Evolutionary conservation across 495 filamentous ascomycete genomes (phyloP), one percentile per base, ranked within the genome.

Genomic region (Sordaria brevicollis): DNA sequence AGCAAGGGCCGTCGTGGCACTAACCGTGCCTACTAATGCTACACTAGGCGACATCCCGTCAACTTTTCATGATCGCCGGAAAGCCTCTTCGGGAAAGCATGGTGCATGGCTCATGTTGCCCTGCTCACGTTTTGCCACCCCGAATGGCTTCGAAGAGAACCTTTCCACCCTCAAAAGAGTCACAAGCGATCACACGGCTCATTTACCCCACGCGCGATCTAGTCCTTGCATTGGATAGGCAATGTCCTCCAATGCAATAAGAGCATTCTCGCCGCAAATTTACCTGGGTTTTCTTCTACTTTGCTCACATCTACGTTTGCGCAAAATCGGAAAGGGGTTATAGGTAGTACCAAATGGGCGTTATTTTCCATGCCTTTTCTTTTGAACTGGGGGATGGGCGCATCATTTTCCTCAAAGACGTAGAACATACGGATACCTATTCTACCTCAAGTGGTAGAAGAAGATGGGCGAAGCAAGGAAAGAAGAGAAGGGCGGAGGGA

Each of bases 1-100:
- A 86, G 83, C 77, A 85, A 85, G 72, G 78, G 75, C 66, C 81
- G 82, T 34, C 81, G 85, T 71, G 78, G 80, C 36, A 71, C 74
- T 72, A 71, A 75, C 43, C 80, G 80, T 21, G 73, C 69, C 41
- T 69, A 57, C 39, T 78, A 69, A 77, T 65, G 71, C 73, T 74
- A 73, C 62, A 72, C 37, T 65, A 72, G 21, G 29, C 49, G 49
- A 57, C 21, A 35, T 31, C 19, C 19, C 19, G 57, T 66, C 54
- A 34, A 15, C 21, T 19, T 65, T 69, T 35, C 31, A 65, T n/a
- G 31, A 35, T 69, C 29, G 49, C 21, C 68, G 35, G 67, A 35
- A n/a, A 31, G 49, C 67, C 36, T 68, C 34, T 66, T 66, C 31
- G 13, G 37, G 10, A 35, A 57, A 57, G 49, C 49, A 57, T 57